A percentile compares a stretch with the other conserved stretches of the same genome.
These are phyloP conservation scores for Aspergillus nomiae DNA, from an alignment of 2,329 filamentous ascomycete genomes.

Conservation along the genomic window DNA sequence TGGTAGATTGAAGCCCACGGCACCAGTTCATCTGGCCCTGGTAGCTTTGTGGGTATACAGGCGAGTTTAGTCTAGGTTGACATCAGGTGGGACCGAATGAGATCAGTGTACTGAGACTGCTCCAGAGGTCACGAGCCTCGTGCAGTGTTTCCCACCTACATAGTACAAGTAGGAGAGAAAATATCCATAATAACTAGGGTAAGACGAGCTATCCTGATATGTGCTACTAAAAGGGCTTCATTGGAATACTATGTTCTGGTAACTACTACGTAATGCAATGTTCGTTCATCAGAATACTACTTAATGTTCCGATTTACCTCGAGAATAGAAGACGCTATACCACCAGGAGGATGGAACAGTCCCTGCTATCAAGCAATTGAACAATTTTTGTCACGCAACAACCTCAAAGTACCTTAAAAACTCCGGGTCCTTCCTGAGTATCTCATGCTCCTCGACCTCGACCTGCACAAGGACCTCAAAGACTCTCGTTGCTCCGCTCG, in stretches of 20 bases:
- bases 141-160: too few relatives aligned
- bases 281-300: not conserved
- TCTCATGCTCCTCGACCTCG: slow-evolving; percentile 15
- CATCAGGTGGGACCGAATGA: too few relatives aligned
- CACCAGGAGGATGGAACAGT: not conserved
- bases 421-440: slow-evolving; percentile 16
- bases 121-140: too few relatives aligned
- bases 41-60: not conserved
- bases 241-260: too few relatives aligned
- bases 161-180: too few relatives aligned
- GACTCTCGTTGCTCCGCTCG: slow-evolving; percentile 3
- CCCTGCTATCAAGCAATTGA: not conserved
- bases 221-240: too few relatives aligned
- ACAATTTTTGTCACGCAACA: slow-evolving; percentile 11
- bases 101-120: too few relatives aligned
- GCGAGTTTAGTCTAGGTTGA: too few relatives aligned
- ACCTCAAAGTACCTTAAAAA: slow-evolving; percentile 24
- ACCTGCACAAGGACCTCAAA: slow-evolving; percentile 25
- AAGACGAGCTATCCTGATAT: too few relatives aligned
- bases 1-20: not conserved
- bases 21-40: not conserved
- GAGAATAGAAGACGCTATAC: not conserved
- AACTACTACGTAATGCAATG: not conserved
- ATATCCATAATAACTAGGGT: too few relatives aligned
- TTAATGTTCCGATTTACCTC: not conserved